Percentiles rank a stretch among this genome's conserved stretches.
These are phyloP conservation scores for Bipolaris cookei DNA, from an alignment of 2,329 filamentous ascomycete genomes.

Conservation along the genomic window DNA sequence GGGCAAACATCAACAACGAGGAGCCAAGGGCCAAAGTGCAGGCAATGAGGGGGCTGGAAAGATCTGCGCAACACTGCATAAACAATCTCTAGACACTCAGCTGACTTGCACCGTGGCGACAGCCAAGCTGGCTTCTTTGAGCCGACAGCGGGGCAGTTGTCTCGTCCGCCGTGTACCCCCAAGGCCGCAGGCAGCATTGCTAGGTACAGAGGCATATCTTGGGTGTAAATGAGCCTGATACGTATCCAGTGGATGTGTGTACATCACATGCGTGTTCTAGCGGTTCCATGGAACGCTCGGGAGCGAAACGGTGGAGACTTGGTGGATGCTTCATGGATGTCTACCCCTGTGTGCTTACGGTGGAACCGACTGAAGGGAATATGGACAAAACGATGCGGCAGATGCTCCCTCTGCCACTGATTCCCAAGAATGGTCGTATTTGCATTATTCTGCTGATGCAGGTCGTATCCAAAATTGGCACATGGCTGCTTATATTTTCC, in stretches of 20 bases:
- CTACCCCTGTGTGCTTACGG: not conserved
- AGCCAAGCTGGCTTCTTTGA: constrained; percentile 9
- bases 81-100: constrained; percentile 8
- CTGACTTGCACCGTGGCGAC: constrained; percentile 12
- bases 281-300: constrained; percentile 8
- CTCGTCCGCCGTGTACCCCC: constrained; percentile 10
- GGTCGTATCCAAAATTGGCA: not conserved
- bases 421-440: not conserved
- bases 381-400: not conserved
- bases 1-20: constrained; percentile 13
- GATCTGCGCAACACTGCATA: constrained; percentile 3
- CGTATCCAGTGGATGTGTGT: not conserved
- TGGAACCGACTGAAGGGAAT: constrained; percentile 1
- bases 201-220: constrained; percentile 4
- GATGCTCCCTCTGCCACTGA: not conserved
- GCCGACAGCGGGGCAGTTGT: constrained; percentile 17
- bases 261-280: not conserved
- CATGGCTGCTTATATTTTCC: not conserved
- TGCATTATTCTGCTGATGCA: not conserved
- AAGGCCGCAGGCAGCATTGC: constrained; percentile 20
- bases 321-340: constrained; percentile 1
- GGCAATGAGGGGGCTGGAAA: not conserved
- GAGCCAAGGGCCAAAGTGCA: not conserved
- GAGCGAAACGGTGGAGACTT: constrained; percentile 1
- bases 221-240: not conserved